Evolutionary conservation across 768 basidiomycete genomes (phyloP).

Genomic region (Russula vinacea): DNA sequence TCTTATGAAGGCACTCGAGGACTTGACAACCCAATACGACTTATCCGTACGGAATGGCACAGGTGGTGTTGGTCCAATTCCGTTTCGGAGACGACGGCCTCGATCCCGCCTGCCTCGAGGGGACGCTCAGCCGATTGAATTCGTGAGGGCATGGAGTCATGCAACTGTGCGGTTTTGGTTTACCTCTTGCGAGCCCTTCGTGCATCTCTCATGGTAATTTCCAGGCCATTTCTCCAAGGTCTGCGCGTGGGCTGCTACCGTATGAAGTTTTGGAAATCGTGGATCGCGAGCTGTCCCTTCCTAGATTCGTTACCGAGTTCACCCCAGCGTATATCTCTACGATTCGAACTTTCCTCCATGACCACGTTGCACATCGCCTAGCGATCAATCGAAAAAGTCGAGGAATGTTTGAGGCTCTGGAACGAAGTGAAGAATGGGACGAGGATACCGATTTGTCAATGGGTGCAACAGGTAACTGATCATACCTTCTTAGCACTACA

Average conservation of each 20-base stretch:
- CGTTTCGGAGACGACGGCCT: constrained; percentile 95
- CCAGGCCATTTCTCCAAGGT: constrained; percentile 62
- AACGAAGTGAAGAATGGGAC: constrained; percentile 73
- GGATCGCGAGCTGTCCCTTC: constrained; percentile 56
- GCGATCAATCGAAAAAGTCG: constrained; percentile 64
- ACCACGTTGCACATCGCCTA: constrained; percentile 62
- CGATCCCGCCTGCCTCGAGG: constrained; percentile 94
- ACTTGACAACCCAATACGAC: constrained; percentile 95
- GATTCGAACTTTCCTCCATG: constrained; percentile 66
- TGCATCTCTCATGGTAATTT: constrained; percentile 8
- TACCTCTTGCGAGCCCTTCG: not conserved
- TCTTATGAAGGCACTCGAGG: constrained; percentile 98
- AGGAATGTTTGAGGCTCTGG: constrained; percentile 82
- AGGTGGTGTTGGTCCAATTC: constrained; percentile 97
- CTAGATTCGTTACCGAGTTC: constrained; percentile 65
- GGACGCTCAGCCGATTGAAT: constrained; percentile 90
- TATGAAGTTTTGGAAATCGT: constrained; percentile 80
- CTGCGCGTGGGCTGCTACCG: constrained; percentile 69
- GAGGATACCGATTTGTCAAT: constrained; percentile 70
- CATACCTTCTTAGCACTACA: no score
- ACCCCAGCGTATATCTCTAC: constrained; percentile 65
- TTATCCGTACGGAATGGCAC: constrained; percentile 90
- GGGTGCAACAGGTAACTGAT: constrained; percentile 59
- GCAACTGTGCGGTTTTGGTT: constrained; percentile 52
- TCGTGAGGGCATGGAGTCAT: constrained; percentile 82